Base-by-base conservation (phyloP, 805 yeast genomes). In the Candida broadrunensis region DNA sequence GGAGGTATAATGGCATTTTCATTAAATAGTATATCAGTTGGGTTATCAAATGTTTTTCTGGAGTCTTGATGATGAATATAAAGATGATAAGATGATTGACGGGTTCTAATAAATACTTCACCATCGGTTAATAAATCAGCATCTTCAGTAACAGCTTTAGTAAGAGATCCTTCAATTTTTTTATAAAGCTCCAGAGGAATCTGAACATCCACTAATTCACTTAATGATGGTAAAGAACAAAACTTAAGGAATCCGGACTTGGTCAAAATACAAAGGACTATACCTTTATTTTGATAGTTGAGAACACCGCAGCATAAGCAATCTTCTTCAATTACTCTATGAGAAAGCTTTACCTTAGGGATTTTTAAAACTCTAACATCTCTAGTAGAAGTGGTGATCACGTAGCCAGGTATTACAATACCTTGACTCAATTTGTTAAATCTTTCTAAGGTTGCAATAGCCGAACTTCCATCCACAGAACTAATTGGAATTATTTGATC, bases 1-100 rank as follows among this genome's bases (percentile, higher is more conserved):
- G 79, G 77, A 2, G 96, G 95, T 16, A 84, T 75, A 5, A 75
- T 65, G 34, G 85, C 72, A 45, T 80, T 77, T 19, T 78, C 83
- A 53, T 86, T 84, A 64, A 83, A 90, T 26, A 93, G 63, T 1
- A 73, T 63, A 58, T 87, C 96, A 4, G 71, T 61, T 2, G 53
- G 52, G 15, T 48, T 53, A 13, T 53, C 58, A 12, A 37, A 35
- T 52, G 52, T 20, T 38, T 48, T 1, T 50, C 23, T 29, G 21
- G 45, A 48, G 7, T 48, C 33, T 7, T 14, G 17, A 15, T 15
- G 17, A 29, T 51, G 51, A 5, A 58, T 40, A 13, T 64, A 48
- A 23, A 67, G 44, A 35, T 61, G 54, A 18, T 56, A 41, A 45
- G 80, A 83, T 1, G 81, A 71, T 18, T 67, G 67, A 33, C 76